Conservation (phyloP, 116 monocot genomes). For the Zostera marina region DNA sequence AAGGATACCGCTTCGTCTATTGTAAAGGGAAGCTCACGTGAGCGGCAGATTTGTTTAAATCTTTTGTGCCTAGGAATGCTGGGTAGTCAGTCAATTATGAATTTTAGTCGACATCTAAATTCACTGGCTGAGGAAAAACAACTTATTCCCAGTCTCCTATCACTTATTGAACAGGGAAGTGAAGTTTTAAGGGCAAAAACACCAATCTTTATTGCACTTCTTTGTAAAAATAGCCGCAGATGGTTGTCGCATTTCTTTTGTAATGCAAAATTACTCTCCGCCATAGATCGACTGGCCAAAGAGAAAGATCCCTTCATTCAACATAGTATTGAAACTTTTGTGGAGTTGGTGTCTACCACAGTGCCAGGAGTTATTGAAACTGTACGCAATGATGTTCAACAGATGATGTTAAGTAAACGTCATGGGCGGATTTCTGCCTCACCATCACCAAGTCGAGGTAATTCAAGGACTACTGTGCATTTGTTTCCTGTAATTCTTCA, state of each 20-base stretch:
- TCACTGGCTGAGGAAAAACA: conserved; percentile 62
- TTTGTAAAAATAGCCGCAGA: conserved; percentile 77
- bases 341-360: conserved; percentile 33
- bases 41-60: conserved; percentile 74
- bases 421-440: conserved; percentile 36
- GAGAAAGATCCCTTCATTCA: conserved; percentile 68
- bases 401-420: conserved; percentile 59
- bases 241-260: conserved; percentile 84
- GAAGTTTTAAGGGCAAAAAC: conserved; percentile 86
- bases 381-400: conserved; percentile 65
- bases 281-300: conserved; percentile 63
- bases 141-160: conserved; percentile 50
- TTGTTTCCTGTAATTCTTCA: conserved; percentile 75
- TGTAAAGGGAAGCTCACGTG: conserved; percentile 52
- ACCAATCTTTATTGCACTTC: conserved; percentile 70
- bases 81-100: conserved; percentile 23
- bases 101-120: conserved; percentile 38
- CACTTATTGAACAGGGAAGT: conserved; percentile 73
- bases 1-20: conserved; percentile 60
- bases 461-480: conserved; percentile 48
- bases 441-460: conserved; percentile 32
- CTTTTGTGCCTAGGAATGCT: conserved; percentile 59
- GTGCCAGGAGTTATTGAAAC: conserved; percentile 67
- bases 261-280: conserved; percentile 56
- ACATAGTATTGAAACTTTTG: conserved; percentile 58